Conservation (phyloP, 2,329 filamentous ascomycete genomes). For the Coniochaeta ligniaria region DNA sequence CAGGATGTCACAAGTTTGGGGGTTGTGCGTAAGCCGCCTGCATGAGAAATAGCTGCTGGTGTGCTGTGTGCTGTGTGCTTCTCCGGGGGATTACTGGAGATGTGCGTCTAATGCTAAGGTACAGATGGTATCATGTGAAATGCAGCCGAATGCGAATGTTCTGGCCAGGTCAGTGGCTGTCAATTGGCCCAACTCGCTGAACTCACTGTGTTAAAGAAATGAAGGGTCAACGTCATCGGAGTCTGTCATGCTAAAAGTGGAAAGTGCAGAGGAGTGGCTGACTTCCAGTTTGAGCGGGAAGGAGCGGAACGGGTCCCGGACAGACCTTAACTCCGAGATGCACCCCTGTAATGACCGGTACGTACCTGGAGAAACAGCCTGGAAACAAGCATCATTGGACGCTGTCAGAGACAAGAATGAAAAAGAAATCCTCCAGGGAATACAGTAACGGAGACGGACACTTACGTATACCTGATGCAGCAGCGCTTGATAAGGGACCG, state of each 20-base stretch:
- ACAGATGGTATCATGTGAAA: no score
- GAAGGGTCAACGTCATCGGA: background rate
- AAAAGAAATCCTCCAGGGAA: no score
- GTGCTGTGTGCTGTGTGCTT: no score
- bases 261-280: background rate
- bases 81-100: no score
- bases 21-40: background rate
- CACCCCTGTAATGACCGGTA: background rate
- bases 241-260: background rate
- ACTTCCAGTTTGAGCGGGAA: background rate
- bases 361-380: no score
- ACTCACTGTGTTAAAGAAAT: background rate
- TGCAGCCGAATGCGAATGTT: no score
- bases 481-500: constrained; percentile 10
- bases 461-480: background rate
- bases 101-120: no score
- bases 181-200: background rate
- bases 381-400: background rate
- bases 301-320: background rate
- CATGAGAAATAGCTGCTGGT: no score
- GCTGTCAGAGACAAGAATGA: no score
- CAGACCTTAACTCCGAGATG: background rate
- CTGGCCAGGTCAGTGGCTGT: background rate
- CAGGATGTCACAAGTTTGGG: background rate
- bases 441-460: no score